phyloP scores from a whole-genome alignment of 768 basidiomycete species.

The Tricholoma sp. region DNA sequence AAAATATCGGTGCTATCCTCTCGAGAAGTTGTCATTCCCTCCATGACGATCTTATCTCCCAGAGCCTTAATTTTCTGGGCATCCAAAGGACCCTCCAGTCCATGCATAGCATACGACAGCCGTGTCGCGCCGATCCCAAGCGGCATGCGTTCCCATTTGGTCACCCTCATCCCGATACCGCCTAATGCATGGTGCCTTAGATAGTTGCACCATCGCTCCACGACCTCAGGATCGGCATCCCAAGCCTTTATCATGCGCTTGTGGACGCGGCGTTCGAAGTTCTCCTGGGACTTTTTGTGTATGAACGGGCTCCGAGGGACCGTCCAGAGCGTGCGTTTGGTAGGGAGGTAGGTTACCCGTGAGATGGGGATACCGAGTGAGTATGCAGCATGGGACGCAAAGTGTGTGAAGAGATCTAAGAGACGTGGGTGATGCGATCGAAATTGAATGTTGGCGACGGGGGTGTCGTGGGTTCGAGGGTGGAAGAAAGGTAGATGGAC shows the following conservation, averaged over 20 bases:
- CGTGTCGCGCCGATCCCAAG: conserved; percentile 37
- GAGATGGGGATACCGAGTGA: conserved; percentile 79
- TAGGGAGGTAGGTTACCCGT: conserved; percentile 60
- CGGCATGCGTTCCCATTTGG: conserved; percentile 67
- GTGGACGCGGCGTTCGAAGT: conserved; percentile 83
- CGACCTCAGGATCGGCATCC: conserved; percentile 76
- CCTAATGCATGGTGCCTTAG: conserved; percentile 68
- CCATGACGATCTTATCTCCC: conserved; percentile 27
- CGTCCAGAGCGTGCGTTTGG: conserved; percentile 76
- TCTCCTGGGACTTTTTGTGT: conserved; percentile 94
- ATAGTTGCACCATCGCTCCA: conserved; percentile 79
- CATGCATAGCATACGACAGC: conserved; percentile 17
- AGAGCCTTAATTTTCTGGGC: conserved; percentile 22
- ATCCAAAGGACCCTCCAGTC: conserved; percentile 18
- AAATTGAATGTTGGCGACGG: conserved; percentile 80
- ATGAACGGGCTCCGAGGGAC: conserved; percentile 82
- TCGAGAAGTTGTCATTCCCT: conserved; percentile 16
- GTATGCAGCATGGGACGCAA: conserved; percentile 79
- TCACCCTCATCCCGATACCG: conserved; percentile 84
- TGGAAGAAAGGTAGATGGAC: conserved; percentile 51
- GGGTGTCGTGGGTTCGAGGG: conserved; percentile 59
- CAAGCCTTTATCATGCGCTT: conserved; percentile 86
- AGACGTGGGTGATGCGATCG: conserved; percentile 64
- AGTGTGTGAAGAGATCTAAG: conserved; percentile 78
- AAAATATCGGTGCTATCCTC: background rate